Evolutionary conservation across 805 yeast species (phyloP), one percentile per base, ranked within the genome.

Genomic region (Yamadazyma sp.): DNA sequence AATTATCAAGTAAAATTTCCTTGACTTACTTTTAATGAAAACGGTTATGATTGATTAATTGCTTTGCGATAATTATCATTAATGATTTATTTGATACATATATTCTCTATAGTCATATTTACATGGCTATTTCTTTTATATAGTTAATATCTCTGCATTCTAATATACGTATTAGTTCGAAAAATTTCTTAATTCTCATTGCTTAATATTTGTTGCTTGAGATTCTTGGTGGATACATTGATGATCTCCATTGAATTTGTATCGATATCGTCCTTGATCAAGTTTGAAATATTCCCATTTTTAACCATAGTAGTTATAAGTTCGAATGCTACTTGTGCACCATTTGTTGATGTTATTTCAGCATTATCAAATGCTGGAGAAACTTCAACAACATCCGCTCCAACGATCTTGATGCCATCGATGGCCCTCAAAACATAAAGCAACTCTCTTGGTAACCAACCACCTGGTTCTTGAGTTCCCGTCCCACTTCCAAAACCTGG

Each of bases 261-360:
- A 10, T 45, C 42, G 1, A 29, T 30, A 15, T 30, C 14, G 12
- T 38, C 36, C 34, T 38, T 43, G n/a, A 40, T 36, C 22, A 40
- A 35, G 2, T 30, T 16, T 18, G 30, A 15, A 23, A 35, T 30
- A n/a, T 33, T 33, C 35, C 52, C 81, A 46, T 70, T 76, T 52
- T 80, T 76, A 11, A 83, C 88, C 86, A 85, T 84, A 40, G 76
- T 75, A 10, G 93, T 82, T 35, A 84, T 56, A 26, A 85, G 49
- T 55, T 85, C 94, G 57, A 61, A 83, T 1, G 79, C 84, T 21
- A 79, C 73, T 56, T 80, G 86, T 0, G 87, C 82, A 3, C 82
- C 86, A 44, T 81, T 82, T 9, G 82, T 69, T 13, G 82, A 69
- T 1, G 87, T 81, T 23, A 79, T 65, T 48, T 80, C 86, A 1